Base-by-base conservation (phyloP, 768 basidiomycete species). In the Hericium alpestre region DNA sequence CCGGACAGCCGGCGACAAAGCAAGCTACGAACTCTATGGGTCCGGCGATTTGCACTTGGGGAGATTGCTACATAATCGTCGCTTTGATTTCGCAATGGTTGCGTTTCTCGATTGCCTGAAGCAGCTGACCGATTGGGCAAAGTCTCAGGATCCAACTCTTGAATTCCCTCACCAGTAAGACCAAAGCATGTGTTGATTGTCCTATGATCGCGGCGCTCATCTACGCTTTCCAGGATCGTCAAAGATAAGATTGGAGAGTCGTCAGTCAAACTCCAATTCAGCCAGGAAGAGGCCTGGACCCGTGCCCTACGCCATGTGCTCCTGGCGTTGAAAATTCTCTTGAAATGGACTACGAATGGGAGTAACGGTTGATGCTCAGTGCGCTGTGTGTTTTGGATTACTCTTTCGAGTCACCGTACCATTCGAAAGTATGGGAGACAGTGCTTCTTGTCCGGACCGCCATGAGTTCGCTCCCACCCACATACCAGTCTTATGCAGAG, bases 211-310 rank as follows among this genome's bases (percentile, higher is more conserved):
- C 38, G 41, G 32, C 16, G 51, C 40, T 40, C 12, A 4, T 11
- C 46, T 39, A 11, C 49, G 53, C 16, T 41, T 25, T 47, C 12
- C 50, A 65, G 95, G 65, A 84, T 98, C 55, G 74, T 77, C 43
- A 97, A 91, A 71, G 96, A 99, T 71, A 91, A 87, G 73, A 99
- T 99, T 56, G 94, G 93, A 7, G 93, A 95, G 55, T 87, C 90
- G 16, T 93, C 91, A 1, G 88, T 98, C 61, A 93, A 94, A 70
- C 74, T 94, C 3, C 93, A 94, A 66, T 95, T 96, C 69, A 89
- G 87, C 63, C 90, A 92, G 64, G 95, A 99, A 67, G 95, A 99
- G 65, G 78, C 83, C 0, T 99, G 95, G 95, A 97, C 95, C 22
- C 83, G 91, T 58, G 91, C 93, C 4, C 73, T 98, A 65, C 80